Evolutionary conservation across 306 rosid genomes (phyloP).

Genomic region (Castanea sativa): DNA sequence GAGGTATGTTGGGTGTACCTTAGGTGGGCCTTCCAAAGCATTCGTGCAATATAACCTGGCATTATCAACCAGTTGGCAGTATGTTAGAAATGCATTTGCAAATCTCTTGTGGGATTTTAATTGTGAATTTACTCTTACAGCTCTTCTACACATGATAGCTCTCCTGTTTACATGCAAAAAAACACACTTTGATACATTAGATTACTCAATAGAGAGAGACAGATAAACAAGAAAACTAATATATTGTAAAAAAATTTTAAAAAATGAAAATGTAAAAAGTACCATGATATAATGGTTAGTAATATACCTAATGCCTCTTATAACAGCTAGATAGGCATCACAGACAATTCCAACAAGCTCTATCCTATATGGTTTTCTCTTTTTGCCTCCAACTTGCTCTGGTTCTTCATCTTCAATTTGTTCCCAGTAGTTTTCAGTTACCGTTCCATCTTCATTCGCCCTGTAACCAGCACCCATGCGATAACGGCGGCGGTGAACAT

Average conservation of each 20-base stretch:
- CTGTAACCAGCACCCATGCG: conserved; percentile 88
- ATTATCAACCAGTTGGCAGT: conserved; percentile 74
- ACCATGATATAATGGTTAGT: neutral
- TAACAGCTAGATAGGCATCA: conserved; percentile 89
- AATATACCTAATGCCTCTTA: conserved; percentile 80
- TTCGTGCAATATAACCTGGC: conserved; percentile 84
- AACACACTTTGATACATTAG: neutral
- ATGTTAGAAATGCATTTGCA: conserved; percentile 78
- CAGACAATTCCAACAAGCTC: conserved; percentile 97
- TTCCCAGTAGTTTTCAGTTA: conserved; percentile 80
- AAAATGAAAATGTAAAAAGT: conserved; percentile 11
- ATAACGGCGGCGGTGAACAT: conserved; percentile 92
- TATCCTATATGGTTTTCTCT: conserved; percentile 90
- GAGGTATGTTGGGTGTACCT: conserved; percentile 40
- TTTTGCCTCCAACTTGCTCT: conserved; percentile 63
- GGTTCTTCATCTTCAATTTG: conserved; percentile 63
- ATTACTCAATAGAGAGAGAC: neutral
- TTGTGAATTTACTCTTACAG: conserved; percentile 79
- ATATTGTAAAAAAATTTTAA: neutral
- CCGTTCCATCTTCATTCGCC: conserved; percentile 57
- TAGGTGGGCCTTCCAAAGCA: conserved; percentile 87
- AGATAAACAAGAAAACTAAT: neutral
- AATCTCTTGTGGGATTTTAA: conserved; percentile 87
- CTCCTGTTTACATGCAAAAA: conserved; percentile 55
- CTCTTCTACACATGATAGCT: conserved; percentile 89